These are phyloP conservation scores for Terfezia boudieri DNA, from an alignment of 495 filamentous ascomycete species.

Conservation along the genomic window DNA sequence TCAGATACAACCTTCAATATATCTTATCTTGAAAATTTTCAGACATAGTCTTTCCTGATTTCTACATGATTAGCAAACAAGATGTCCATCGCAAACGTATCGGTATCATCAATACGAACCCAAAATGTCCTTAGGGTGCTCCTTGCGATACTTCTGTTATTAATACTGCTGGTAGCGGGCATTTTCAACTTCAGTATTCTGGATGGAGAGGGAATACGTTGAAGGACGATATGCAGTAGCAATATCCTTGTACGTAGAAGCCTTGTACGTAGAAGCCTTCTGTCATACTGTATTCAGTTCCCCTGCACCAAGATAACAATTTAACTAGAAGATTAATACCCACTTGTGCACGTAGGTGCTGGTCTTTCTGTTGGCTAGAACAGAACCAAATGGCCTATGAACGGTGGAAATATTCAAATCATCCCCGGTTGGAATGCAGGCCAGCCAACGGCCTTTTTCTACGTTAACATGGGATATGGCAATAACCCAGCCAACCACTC, in stretches of 20 bases:
- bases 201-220: slow-evolving; percentile 90
- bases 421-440: slow-evolving; percentile 91
- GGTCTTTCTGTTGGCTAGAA: slow-evolving; percentile 60
- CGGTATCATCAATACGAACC: slow-evolving; percentile 21
- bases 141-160: slow-evolving; percentile 27
- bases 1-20: too few relatives aligned
- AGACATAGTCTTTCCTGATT: too few relatives aligned
- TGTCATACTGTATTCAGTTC: not conserved
- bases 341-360: slow-evolving; percentile 37
- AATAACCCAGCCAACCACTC: slow-evolving; percentile 71
- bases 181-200: slow-evolving; percentile 81
- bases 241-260: slow-evolving; percentile 98
- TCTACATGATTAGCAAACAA: too few relatives aligned
- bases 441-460: slow-evolving; percentile 64
- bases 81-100: too few relatives aligned
- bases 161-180: slow-evolving; percentile 33
- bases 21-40: too few relatives aligned
- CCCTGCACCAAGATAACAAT: not conserved
- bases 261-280: slow-evolving; percentile 30
- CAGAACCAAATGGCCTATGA: slow-evolving; percentile 76
- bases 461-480: slow-evolving; percentile 85
- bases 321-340: not conserved
- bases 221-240: slow-evolving; percentile 87
- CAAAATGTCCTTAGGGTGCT: slow-evolving; percentile 23
- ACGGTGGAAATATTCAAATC: slow-evolving; percentile 63